These are phyloP conservation scores for Eucommia ulmoides DNA, from an alignment of 257 asterid species.

Conservation along the genomic window DNA sequence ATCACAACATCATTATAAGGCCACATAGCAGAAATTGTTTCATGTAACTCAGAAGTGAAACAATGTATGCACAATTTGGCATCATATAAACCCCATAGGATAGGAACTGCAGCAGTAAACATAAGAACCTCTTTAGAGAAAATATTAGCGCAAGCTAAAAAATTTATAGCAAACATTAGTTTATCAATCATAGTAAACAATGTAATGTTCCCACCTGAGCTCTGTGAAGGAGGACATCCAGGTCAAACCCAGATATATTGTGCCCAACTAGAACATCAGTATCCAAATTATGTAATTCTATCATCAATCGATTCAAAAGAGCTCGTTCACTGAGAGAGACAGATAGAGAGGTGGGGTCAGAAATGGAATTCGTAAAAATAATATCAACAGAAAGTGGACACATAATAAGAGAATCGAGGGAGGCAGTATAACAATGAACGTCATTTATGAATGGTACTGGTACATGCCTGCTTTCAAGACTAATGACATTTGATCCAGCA, in stretches of 20 bases:
- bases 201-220: slow-evolving; percentile 43
- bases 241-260: slow-evolving; percentile 95
- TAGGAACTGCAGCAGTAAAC: no score
- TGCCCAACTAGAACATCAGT: slow-evolving; percentile 93
- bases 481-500: slow-evolving; percentile 64
- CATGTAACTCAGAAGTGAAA: not conserved
- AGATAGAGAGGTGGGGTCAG: slow-evolving; percentile 1
- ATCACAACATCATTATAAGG: no score
- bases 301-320: slow-evolving; percentile 78
- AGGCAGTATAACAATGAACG: slow-evolving; percentile 3
- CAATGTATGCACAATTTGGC: not conserved
- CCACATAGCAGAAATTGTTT: no score
- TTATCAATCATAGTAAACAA: not conserved
- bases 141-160: no score
- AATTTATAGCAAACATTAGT: no score
- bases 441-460: slow-evolving; percentile 13
- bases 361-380: slow-evolving; percentile 5
- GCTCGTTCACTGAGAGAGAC: slow-evolving; percentile 76
- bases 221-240: slow-evolving; percentile 96
- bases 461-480: slow-evolving; percentile 67
- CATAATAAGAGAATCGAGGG: slow-evolving; percentile 5
- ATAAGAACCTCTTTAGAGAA: no score
- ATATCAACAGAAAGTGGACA: slow-evolving; percentile 4
- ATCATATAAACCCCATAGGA: slow-evolving; percentile 1
- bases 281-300: slow-evolving; percentile 80